phyloP scores from a whole-genome alignment of 768 basidiomycete genomes.

The Podaxis rugospora region DNA sequence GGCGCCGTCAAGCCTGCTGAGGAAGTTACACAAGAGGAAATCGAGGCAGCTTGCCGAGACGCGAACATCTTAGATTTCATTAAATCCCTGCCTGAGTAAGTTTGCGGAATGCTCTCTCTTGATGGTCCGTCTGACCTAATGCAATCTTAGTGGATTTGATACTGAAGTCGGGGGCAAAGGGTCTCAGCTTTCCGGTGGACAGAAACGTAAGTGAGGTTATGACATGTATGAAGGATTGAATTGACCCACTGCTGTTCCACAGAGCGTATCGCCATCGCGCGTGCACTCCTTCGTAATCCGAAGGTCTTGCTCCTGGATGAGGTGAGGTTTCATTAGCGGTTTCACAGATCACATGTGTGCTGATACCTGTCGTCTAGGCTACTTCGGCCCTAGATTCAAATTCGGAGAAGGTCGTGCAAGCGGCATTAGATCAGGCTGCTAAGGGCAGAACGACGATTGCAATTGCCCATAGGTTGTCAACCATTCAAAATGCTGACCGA shows the following conservation, averaged over 20 bases:
- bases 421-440: conserved; percentile 87
- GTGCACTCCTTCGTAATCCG: conserved; percentile 88
- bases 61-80: conserved; percentile 95
- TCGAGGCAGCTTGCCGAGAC: conserved; percentile 78
- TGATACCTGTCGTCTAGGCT: conserved; percentile 35
- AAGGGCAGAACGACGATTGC: conserved; percentile 92
- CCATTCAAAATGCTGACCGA: conserved; percentile 87
- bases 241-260: conserved; percentile 5
- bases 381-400: conserved; percentile 89
- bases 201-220: conserved; percentile 56
- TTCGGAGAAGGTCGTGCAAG: conserved; percentile 93
- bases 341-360: conserved; percentile 15
- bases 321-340: conserved; percentile 18
- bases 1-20: conserved; percentile 74
- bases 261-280: conserved; percentile 80
- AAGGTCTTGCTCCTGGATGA: conserved; percentile 86
- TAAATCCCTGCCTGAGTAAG: conserved; percentile 72
- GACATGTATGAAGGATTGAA: neutral
- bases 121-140: neutral
- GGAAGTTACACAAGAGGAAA: conserved; percentile 82
- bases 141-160: conserved; percentile 66
- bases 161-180: conserved; percentile 91
- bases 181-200: conserved; percentile 84
- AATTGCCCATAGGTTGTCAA: conserved; percentile 91
- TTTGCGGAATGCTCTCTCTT: conserved; percentile 10